Percentiles rank a stretch among this genome's conserved stretches.
phyloP scores from a whole-genome alignment of 1,284 basidiomycete species.

The Waitea zeae region DNA sequence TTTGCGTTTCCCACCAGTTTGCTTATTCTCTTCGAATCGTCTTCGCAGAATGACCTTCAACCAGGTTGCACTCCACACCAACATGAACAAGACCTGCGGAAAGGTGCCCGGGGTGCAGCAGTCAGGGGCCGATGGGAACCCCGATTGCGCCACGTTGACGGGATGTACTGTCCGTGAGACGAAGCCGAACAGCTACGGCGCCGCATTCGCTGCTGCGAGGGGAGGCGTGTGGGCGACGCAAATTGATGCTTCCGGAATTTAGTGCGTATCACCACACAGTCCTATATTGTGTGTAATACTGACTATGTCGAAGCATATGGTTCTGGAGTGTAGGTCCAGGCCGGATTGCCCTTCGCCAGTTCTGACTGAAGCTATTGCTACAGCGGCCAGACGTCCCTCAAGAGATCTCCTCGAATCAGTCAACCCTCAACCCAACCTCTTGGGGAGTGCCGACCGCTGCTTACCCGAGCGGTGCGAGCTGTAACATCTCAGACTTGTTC shows the following conservation, averaged over 20 bases:
- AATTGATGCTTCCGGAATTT: constrained; percentile 41
- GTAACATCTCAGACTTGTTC: constrained; percentile 31
- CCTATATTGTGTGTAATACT: constrained; percentile 1
- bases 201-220: constrained; percentile 40
- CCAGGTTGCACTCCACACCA: constrained; percentile 29
- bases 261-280: constrained; percentile 29
- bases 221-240: constrained; percentile 64
- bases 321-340: constrained; percentile 70
- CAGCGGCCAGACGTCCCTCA: no score
- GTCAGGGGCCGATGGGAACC: no score
- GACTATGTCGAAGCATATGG: constrained; percentile 34
- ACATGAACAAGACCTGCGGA: neutral
- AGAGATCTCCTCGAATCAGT: no score
- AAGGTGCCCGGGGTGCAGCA: no score
- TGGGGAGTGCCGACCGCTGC: constrained; percentile 39
- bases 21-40: no score
- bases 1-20: no score
- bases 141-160: constrained; percentile 28
- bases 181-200: constrained; percentile 38
- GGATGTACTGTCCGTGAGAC: constrained; percentile 52
- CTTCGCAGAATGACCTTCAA: no score
- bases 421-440: constrained; percentile 24
- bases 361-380: no score
- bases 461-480: constrained; percentile 25
- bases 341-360: no score